Percentiles rank a stretch among this genome's conserved stretches.
Evolutionary conservation across 2,329 filamentous ascomycete genomes (phyloP).

Genomic region (Lachnellula occidentalis): DNA sequence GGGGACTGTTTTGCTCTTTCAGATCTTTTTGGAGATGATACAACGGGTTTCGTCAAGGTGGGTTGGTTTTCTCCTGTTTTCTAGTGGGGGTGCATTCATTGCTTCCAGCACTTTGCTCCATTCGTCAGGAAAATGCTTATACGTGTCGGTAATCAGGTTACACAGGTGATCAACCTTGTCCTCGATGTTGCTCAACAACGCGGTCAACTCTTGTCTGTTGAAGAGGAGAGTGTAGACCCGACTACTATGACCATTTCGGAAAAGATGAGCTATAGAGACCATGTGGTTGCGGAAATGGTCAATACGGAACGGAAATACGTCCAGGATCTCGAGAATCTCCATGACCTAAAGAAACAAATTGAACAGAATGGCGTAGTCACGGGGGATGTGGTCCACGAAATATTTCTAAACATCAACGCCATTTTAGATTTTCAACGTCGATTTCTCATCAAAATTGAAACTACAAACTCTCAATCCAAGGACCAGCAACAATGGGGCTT

Average conservation of each 20-base stretch:
- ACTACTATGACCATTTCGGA: slow-evolving; percentile 44
- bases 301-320: slow-evolving; percentile 97
- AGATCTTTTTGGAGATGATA: slow-evolving; percentile 89
- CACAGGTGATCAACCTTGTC: slow-evolving; percentile 85
- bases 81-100: background rate
- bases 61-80: slow-evolving; percentile 7
- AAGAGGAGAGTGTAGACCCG: slow-evolving; percentile 45
- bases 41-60: slow-evolving; percentile 94
- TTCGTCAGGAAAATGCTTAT: background rate
- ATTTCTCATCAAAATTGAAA: slow-evolving; percentile 93
- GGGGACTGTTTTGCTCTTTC: slow-evolving; percentile 87
- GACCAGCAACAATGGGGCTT: slow-evolving; percentile 86
- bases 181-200: slow-evolving; percentile 78
- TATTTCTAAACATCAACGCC: slow-evolving; percentile 93
- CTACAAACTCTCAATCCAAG: slow-evolving; percentile 78
- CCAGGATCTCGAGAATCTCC: slow-evolving; percentile 89
- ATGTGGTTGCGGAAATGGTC: slow-evolving; percentile 86
- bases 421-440: slow-evolving; percentile 93
- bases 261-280: slow-evolving; percentile 69
- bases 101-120: background rate
- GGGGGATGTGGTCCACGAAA: slow-evolving; percentile 86
- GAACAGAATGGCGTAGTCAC: slow-evolving; percentile 84
- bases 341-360: slow-evolving; percentile 83
- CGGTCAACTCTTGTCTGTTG: slow-evolving; percentile 62
- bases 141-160: slow-evolving; percentile 50